These are phyloP conservation scores for Coemansia umbellata DNA, from an alignment of 192 early-diverging fungal species.

Conservation along the genomic window DNA sequence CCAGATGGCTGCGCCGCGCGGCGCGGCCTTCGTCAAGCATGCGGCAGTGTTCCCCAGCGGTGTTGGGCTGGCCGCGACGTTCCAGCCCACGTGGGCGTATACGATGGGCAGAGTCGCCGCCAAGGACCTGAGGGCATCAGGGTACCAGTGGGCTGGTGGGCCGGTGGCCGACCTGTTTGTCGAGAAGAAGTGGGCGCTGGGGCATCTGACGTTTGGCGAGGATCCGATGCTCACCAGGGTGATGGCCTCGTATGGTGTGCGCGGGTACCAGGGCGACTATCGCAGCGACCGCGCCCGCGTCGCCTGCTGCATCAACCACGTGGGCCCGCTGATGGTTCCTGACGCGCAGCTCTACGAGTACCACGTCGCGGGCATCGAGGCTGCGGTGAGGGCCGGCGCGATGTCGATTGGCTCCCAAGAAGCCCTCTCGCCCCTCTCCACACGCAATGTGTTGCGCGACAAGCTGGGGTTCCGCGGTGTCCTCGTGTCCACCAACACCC, in stretches of 20 bases:
- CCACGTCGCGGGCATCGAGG: constrained; percentile 56
- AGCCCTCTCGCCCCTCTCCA: constrained; percentile 55
- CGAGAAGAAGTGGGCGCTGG: constrained; percentile 50
- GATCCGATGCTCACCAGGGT: constrained; percentile 51
- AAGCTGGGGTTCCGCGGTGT: constrained; percentile 56
- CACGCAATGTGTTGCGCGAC: constrained; percentile 51
- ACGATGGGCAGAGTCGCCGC: constrained; percentile 56
- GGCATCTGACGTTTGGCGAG: constrained; percentile 50
- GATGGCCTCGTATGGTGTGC: constrained; percentile 54
- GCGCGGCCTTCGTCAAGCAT: constrained; percentile 54
- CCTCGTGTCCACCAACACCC: constrained; percentile 53
- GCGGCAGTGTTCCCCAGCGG: constrained; percentile 58
- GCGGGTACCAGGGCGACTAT: constrained; percentile 63
- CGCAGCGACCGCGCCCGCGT: constrained; percentile 56
- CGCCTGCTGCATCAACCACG: constrained; percentile 53
- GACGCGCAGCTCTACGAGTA: constrained; percentile 53
- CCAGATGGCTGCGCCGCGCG: constrained; percentile 56
- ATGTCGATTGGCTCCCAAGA: constrained; percentile 58
- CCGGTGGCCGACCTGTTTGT: constrained; percentile 55
- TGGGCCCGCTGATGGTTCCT: neutral
- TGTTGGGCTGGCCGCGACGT: constrained; percentile 55
- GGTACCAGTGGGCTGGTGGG: constrained; percentile 54
- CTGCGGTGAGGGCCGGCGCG: constrained; percentile 51
- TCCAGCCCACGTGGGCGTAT: constrained; percentile 55
- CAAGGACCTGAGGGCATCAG: constrained; percentile 57